These are phyloP conservation scores for Ophiostoma ips DNA, from an alignment of 2,329 filamentous ascomycete genomes.

Conservation along the genomic window DNA sequence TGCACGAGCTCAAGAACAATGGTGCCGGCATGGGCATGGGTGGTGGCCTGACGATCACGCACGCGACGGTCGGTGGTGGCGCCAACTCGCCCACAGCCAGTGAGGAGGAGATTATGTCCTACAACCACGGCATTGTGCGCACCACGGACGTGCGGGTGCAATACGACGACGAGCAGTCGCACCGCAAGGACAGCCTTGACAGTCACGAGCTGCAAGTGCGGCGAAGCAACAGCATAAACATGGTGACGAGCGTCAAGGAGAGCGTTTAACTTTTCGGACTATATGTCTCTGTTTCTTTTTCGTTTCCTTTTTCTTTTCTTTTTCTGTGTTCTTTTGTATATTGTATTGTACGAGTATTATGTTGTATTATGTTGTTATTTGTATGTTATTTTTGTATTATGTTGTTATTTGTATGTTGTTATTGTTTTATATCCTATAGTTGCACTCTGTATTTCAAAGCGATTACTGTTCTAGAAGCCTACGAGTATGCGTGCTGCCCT, in stretches of 20 bases:
- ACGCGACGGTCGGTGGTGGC: slow-evolving; percentile 21
- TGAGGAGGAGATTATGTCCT: slow-evolving; percentile 27
- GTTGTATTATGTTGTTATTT: not conserved
- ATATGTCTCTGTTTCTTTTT: not conserved
- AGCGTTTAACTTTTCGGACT: slow-evolving; percentile 1
- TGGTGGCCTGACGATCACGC: slow-evolving; percentile 12
- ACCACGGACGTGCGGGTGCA: slow-evolving; percentile 20
- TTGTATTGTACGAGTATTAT: not conserved
- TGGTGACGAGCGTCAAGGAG: slow-evolving; percentile 8
- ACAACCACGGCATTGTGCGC: slow-evolving; percentile 24
- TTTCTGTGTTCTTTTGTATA: not conserved
- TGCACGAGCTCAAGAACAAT: slow-evolving; percentile 17
- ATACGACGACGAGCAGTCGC: slow-evolving; percentile 13
- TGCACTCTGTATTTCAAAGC: too few relatives aligned
- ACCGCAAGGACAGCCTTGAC: slow-evolving; percentile 5
- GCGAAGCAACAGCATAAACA: slow-evolving; percentile 6
- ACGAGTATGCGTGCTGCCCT: too few relatives aligned
- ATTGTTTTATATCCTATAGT: too few relatives aligned
- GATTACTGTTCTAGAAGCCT: too few relatives aligned
- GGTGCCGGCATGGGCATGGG: not conserved
- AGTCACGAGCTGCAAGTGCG: slow-evolving; percentile 7
- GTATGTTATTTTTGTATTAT: not conserved
- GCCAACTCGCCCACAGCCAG: slow-evolving; percentile 22
- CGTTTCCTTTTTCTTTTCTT: not conserved
- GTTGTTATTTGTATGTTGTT: not conserved